Percentiles rank a stretch among this genome's conserved stretches.
These are phyloP conservation scores for Canna indica DNA, from an alignment of 176 grass and related monocot genomes.

Conservation along the genomic window DNA sequence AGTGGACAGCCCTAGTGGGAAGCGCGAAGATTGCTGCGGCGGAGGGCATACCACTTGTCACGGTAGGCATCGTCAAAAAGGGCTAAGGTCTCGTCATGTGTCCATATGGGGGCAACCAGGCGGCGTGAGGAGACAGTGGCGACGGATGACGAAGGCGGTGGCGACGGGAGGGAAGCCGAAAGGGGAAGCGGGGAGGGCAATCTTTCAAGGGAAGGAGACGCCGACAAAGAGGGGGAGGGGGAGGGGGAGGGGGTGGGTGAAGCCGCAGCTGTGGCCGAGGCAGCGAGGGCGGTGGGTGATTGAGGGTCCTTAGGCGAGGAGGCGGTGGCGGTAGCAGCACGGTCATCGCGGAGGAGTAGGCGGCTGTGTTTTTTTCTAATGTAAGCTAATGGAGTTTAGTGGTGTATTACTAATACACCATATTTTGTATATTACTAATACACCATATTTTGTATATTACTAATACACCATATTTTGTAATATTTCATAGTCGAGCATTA, in stretches of 20 bases:
- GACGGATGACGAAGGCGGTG: slow-evolving; percentile 15
- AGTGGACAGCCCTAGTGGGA: too few relatives aligned
- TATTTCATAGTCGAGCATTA: too few relatives aligned
- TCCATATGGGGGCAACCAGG: slow-evolving; percentile 85
- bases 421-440: too few relatives aligned
- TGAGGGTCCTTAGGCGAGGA: slow-evolving; percentile 14
- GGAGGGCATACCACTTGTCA: slow-evolving; percentile 62
- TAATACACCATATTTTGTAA: too few relatives aligned
- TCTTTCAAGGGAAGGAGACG: slow-evolving; percentile 24
- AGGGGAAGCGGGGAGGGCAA: slow-evolving; percentile 28
- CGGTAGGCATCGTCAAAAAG: slow-evolving; percentile 82
- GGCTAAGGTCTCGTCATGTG: slow-evolving; percentile 76
- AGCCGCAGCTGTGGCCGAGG: slow-evolving; percentile 25
- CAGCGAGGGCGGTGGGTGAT: neutral
- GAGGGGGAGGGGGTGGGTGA: slow-evolving; percentile 27
- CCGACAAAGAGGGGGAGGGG: slow-evolving; percentile 17
- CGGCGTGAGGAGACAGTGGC: slow-evolving; percentile 27
- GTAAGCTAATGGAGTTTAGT: too few relatives aligned
- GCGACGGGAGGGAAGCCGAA: slow-evolving; percentile 3
- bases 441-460: too few relatives aligned
- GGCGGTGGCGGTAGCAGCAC: slow-evolving; percentile 20
- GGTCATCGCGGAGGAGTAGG: slow-evolving; percentile 11
- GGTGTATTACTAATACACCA: too few relatives aligned
- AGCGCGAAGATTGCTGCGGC: slow-evolving; percentile 75
- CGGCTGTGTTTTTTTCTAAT: too few relatives aligned